Evolutionary conservation across 805 yeast species (phyloP).

Genomic region (Candida khao-thaluensis): DNA sequence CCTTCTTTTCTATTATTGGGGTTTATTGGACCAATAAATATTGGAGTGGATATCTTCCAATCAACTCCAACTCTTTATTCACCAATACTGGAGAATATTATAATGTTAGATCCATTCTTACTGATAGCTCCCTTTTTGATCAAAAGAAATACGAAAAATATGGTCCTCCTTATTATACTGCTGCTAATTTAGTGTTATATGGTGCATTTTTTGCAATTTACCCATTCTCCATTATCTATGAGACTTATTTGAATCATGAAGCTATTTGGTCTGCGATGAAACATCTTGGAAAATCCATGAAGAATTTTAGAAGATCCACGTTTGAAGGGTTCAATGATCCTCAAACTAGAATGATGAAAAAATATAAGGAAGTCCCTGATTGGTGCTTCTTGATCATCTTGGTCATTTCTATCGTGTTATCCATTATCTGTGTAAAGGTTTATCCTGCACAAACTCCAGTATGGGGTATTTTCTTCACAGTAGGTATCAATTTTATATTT

Average conservation of each 20-base stretch:
- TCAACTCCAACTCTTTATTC: conserved; percentile 46
- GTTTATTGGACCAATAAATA: conserved; percentile 24
- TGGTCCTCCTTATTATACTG: conserved; percentile 34
- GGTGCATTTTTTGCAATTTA: conserved; percentile 31
- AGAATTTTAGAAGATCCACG: conserved; percentile 39
- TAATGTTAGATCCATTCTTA: conserved; percentile 43
- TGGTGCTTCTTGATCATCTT: conserved; percentile 27
- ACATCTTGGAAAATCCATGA: conserved; percentile 13
- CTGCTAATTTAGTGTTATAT: conserved; percentile 28
- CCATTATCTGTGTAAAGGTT: conserved; percentile 29
- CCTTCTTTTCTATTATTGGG: conserved; percentile 20
- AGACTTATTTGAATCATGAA: conserved; percentile 26
- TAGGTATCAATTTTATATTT: conserved; percentile 32
- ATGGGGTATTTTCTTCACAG: conserved; percentile 36
- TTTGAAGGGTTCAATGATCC: conserved; percentile 35
- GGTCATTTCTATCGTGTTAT: conserved; percentile 28
- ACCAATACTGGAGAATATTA: conserved; percentile 48
- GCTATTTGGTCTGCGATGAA: conserved; percentile 20
- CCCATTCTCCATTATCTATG: conserved; percentile 43
- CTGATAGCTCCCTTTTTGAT: conserved; percentile 31
- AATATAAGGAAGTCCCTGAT: conserved; percentile 36
- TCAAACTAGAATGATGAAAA: conserved; percentile 31
- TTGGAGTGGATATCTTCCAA: conserved; percentile 28
- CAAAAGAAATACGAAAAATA: conserved; percentile 21
- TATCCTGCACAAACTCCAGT: conserved; percentile 37